Evolutionary conservation across 805 yeast species (phyloP).

Genomic region (Yarrowia keelungensis): DNA sequence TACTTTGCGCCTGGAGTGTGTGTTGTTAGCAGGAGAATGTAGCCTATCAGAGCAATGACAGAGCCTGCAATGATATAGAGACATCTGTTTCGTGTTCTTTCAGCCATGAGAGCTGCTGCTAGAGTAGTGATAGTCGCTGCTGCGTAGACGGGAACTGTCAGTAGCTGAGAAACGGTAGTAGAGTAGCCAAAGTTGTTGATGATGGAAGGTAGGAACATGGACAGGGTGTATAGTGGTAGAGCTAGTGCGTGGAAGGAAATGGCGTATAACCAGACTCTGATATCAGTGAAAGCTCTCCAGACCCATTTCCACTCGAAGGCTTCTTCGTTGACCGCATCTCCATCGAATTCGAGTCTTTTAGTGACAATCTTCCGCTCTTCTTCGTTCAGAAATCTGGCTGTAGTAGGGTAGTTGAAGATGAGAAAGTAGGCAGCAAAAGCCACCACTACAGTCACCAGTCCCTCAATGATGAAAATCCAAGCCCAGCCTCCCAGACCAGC

Average conservation of each 20-base stretch:
- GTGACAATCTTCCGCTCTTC: conserved; percentile 46
- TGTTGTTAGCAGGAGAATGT: conserved; percentile 1
- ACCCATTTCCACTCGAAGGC: conserved; percentile 26
- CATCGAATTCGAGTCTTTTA: conserved; percentile 49
- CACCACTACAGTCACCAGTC: conserved; percentile 52
- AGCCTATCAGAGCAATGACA: conserved; percentile 51
- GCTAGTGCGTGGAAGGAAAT: conserved; percentile 21
- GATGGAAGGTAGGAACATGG: conserved; percentile 57
- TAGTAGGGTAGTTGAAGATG: conserved; percentile 53
- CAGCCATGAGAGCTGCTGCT: conserved; percentile 14
- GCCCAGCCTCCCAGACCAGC: conserved; percentile 51
- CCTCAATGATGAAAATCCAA: conserved; percentile 56
- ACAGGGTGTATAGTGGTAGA: conserved; percentile 43
- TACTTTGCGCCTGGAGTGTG: conserved; percentile 13
- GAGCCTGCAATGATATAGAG: conserved; percentile 50
- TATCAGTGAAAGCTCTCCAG: conserved; percentile 1
- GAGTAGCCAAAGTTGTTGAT: conserved; percentile 56
- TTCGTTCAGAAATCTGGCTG: conserved; percentile 50
- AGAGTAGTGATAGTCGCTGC: conserved; percentile 49
- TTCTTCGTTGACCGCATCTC: conserved; percentile 48
- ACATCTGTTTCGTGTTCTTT: conserved; percentile 45
- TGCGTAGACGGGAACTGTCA: conserved; percentile 56
- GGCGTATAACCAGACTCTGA: conserved; percentile 14
- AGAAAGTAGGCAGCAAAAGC: conserved; percentile 49
- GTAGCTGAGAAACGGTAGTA: conserved; percentile 53